A percentile compares a stretch with the other conserved stretches of the same genome.
These are phyloP conservation scores for Haematococcus lacustris DNA, from an alignment of 139 green algal species.

Conservation along the genomic window DNA sequence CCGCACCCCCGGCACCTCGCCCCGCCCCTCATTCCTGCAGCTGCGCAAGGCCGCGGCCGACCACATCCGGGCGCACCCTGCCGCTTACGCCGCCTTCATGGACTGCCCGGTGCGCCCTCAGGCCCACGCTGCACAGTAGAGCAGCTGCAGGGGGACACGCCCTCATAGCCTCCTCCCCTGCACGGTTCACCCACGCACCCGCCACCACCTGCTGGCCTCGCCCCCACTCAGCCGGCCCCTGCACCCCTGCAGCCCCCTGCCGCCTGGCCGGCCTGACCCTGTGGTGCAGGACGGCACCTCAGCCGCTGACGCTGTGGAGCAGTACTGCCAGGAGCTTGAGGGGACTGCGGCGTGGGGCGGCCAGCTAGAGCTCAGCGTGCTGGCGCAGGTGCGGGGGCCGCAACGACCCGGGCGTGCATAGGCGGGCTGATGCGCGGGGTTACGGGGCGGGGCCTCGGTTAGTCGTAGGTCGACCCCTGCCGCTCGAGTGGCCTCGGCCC, in stretches of 20 bases:
- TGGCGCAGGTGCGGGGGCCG: conserved; percentile 47
- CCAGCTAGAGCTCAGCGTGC: conserved; percentile 81
- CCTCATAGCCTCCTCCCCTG: too few species aligned
- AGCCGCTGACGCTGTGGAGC: conserved; percentile 24
- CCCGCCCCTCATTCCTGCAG: conserved; percentile 14
- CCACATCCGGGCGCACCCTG: conserved; percentile 67
- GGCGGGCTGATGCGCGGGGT: neutral
- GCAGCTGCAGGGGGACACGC: too few species aligned
- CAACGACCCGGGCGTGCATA: too few species aligned
- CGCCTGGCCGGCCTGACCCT: too few species aligned
- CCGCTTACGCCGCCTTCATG: conserved; percentile 31
- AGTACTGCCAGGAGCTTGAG: conserved; percentile 70
- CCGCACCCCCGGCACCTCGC: neutral
- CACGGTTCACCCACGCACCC: too few species aligned
- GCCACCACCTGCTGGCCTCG: too few species aligned
- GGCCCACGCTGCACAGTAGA: too few species aligned
- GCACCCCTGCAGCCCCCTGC: neutral
- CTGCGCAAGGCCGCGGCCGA: conserved; percentile 60
- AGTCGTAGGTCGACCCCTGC: too few species aligned
- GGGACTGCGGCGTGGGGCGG: conserved; percentile 82
- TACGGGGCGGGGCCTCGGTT: too few species aligned
- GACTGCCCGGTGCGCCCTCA: conserved; percentile 30
- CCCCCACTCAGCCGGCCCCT: too few species aligned
- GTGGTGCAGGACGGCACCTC: neutral
- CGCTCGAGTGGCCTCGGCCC: too few species aligned